These are phyloP conservation scores for Eremochloa ophiuroides DNA, from an alignment of 176 grass and related monocot species.

Conservation along the genomic window DNA sequence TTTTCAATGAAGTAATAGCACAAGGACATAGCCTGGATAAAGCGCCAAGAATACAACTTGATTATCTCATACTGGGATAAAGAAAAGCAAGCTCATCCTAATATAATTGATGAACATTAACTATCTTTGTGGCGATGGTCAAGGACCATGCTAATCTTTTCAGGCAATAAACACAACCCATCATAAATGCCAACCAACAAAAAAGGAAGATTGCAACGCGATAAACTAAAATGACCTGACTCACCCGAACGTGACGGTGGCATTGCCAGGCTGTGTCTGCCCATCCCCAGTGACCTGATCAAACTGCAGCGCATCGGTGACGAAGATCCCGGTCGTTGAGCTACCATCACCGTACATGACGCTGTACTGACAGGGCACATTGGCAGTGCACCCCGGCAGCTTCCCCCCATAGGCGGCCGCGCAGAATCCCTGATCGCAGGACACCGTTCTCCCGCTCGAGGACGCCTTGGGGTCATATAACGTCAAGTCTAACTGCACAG, in stretches of 20 bases:
- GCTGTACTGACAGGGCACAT: slow-evolving; percentile 65
- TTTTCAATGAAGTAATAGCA: slow-evolving; percentile 7
- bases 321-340: slow-evolving; percentile 64
- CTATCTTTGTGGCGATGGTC: background rate
- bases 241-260: slow-evolving; percentile 76
- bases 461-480: slow-evolving; percentile 83
- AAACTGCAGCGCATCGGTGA: slow-evolving; percentile 66
- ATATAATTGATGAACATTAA: background rate
- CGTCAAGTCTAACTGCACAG: slow-evolving; percentile 64
- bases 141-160: slow-evolving; percentile 5
- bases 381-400: slow-evolving; percentile 46
- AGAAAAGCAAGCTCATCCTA: background rate
- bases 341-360: slow-evolving; percentile 88
- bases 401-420: slow-evolving; percentile 42
- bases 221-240: background rate
- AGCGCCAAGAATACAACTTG: slow-evolving; percentile 5
- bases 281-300: slow-evolving; percentile 70
- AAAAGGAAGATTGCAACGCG: background rate
- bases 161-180: background rate
- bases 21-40: background rate
- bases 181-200: background rate
- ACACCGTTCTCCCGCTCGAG: slow-evolving; percentile 32
- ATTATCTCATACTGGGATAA: background rate
- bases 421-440: slow-evolving; percentile 68
- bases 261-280: slow-evolving; percentile 53